These are phyloP conservation scores for Arthrobotrys iridis DNA, from an alignment of 2,329 filamentous ascomycete genomes.

Conservation along the genomic window DNA sequence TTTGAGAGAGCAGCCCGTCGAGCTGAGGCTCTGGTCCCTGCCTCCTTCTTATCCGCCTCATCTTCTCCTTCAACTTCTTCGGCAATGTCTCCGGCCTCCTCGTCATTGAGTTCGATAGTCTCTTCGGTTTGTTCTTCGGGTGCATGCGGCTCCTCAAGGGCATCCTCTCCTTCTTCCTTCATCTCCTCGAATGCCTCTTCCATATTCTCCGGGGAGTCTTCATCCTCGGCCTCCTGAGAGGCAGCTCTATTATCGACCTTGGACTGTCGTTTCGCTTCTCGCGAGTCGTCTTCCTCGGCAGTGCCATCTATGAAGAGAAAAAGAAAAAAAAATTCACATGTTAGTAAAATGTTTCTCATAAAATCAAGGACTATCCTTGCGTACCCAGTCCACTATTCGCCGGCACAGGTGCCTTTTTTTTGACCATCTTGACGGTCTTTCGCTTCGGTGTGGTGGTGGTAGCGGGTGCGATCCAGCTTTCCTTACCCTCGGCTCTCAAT, in stretches of 20 bases:
- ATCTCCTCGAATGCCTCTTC: neutral
- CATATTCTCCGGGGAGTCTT: neutral
- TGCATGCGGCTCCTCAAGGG: neutral
- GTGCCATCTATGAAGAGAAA: neutral
- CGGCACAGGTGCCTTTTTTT: constrained; percentile 53
- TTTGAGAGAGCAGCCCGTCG: constrained; percentile 36
- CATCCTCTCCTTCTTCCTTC: constrained; percentile 12
- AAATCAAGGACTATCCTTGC: constrained; percentile 19
- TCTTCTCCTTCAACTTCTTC: constrained; percentile 16
- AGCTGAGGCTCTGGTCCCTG: constrained; percentile 19
- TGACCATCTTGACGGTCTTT: constrained; percentile 48
- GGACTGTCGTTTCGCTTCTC: constrained; percentile 43
- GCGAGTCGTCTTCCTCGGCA: constrained; percentile 36
- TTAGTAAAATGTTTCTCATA: constrained; percentile 1
- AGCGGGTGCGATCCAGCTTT: constrained; percentile 52
- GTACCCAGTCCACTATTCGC: constrained; percentile 50
- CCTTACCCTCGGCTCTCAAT: constrained; percentile 52
- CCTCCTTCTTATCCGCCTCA: constrained; percentile 18
- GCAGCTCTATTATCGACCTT: constrained; percentile 46
- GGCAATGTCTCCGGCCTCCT: neutral
- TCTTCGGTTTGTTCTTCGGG: constrained; percentile 10
- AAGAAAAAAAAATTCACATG: neutral
- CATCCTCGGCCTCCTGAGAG: constrained; percentile 6
- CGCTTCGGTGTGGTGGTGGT: constrained; percentile 38
- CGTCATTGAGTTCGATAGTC: neutral